Conservation (phyloP, 192 early-diverging fungal species). For the Gryganskiella cystojenkinii region DNA sequence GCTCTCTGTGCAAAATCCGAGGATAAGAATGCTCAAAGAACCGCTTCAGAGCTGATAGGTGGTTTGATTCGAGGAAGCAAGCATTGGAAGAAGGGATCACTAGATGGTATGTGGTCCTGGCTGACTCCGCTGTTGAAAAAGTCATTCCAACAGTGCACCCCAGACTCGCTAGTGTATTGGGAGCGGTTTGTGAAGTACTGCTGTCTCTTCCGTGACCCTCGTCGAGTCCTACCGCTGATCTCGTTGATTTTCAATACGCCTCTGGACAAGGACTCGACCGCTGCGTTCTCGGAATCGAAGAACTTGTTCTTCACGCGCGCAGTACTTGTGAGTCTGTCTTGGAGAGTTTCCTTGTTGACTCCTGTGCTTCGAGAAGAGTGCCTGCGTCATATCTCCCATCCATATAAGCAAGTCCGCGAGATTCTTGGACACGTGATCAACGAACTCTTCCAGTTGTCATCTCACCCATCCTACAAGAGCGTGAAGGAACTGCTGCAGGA, state of each 20-base stretch:
- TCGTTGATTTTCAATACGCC: conserved; percentile 68
- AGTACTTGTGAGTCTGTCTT: conserved; percentile 72
- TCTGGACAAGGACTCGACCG: conserved; percentile 80
- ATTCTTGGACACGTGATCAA: conserved; percentile 79
- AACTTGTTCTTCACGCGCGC: conserved; percentile 78
- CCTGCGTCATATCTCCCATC: conserved; percentile 67
- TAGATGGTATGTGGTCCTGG: conserved; percentile 75
- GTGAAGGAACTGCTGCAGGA: conserved; percentile 54
- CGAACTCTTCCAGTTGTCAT: conserved; percentile 68
- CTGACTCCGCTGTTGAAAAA: conserved; percentile 69
- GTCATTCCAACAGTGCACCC: conserved; percentile 72
- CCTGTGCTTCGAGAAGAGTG: conserved; percentile 61
- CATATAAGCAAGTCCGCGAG: conserved; percentile 93
- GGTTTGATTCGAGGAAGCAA: conserved; percentile 90
- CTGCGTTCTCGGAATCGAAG: conserved; percentile 86
- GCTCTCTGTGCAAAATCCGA: conserved; percentile 62
- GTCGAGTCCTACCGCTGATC: conserved; percentile 82
- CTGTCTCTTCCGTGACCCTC: conserved; percentile 77
- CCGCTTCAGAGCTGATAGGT: conserved; percentile 80
- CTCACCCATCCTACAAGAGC: conserved; percentile 64
- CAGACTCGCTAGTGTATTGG: conserved; percentile 85
- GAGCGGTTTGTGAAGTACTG: conserved; percentile 72
- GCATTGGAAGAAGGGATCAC: conserved; percentile 74
- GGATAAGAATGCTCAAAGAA: conserved; percentile 83
- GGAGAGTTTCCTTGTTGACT: conserved; percentile 69